Percentiles rank a stretch among this genome's conserved stretches.
Evolutionary conservation across 495 filamentous ascomycete species (phyloP).

Genomic region (Bombardia bombarda): DNA sequence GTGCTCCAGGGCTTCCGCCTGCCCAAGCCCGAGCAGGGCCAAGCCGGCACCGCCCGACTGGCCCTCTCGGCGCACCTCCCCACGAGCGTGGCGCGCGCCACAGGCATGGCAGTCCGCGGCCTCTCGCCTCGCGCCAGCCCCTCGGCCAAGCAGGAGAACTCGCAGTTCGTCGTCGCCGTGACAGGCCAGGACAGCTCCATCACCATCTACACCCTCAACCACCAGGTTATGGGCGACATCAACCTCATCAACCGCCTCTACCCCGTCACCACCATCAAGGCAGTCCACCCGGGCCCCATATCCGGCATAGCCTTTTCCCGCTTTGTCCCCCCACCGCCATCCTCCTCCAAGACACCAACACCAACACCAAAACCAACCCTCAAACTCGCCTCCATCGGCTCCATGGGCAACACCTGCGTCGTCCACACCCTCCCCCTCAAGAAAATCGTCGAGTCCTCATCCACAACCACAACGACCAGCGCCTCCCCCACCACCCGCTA

Average conservation of each 20-base stretch:
- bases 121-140: slow-evolving; percentile 46
- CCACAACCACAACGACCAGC: slow-evolving; percentile 33
- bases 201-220: slow-evolving; percentile 64
- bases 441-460: slow-evolving; percentile 35
- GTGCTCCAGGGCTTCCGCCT: slow-evolving; percentile 46
- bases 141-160: slow-evolving; percentile 39
- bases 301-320: slow-evolving; percentile 76
- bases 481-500: slow-evolving; percentile 49
- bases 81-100: slow-evolving; percentile 40
- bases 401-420: slow-evolving; percentile 75
- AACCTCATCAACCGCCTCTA: slow-evolving; percentile 50
- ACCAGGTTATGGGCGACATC: slow-evolving; percentile 31
- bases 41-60: slow-evolving; percentile 32
- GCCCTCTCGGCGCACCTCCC: slow-evolving; percentile 35
- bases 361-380: slow-evolving; percentile 31
- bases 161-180: slow-evolving; percentile 73
- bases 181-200: slow-evolving; percentile 79
- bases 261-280: slow-evolving; percentile 54
- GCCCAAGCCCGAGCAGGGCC: slow-evolving; percentile 25
- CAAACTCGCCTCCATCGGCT: slow-evolving; percentile 71
- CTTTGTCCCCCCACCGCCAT: slow-evolving; percentile 41
- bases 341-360: not conserved
- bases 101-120: slow-evolving; percentile 65
- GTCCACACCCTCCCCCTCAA: slow-evolving; percentile 76
- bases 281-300: slow-evolving; percentile 78